Conservation (phyloP, 148 eudicot species). For the Persicaria maculosa region DNA sequence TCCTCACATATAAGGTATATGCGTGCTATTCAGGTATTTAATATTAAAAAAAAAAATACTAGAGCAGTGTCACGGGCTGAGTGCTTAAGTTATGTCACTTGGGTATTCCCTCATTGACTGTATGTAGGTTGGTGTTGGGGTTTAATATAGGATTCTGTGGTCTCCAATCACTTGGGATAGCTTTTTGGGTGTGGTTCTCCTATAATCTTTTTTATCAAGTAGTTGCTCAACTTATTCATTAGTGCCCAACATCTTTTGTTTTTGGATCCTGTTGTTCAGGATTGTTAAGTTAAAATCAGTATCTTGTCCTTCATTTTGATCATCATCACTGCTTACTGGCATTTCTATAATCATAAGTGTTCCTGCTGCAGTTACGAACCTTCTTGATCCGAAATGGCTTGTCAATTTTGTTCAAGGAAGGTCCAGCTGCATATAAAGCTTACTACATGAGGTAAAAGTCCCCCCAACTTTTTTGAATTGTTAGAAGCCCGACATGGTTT, state of each 20-base stretch:
- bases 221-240: not conserved
- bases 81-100: no score
- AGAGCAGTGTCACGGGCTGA: no score
- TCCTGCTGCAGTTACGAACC: slow-evolving; percentile 59
- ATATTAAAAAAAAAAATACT: not conserved
- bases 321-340: not conserved
- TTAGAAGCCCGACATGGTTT: not conserved
- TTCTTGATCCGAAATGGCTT: slow-evolving; percentile 92
- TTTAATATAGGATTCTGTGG: no score
- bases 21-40: not conserved
- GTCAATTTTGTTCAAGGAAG: slow-evolving; percentile 72
- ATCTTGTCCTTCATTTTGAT: not conserved
- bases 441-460: slow-evolving; percentile 60
- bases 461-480: not conserved
- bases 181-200: no score
- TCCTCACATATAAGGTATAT: slow-evolving; percentile 81
- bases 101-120: no score
- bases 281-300: not conserved
- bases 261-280: not conserved
- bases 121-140: no score
- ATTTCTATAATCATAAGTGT: slow-evolving; percentile 8
- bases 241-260: not conserved
- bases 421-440: slow-evolving; percentile 71
- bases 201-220: not conserved
- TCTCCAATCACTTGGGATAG: no score